These are phyloP conservation scores for Flaveria ramosissima DNA, from an alignment of 129 eudicot species.

Conservation along the genomic window DNA sequence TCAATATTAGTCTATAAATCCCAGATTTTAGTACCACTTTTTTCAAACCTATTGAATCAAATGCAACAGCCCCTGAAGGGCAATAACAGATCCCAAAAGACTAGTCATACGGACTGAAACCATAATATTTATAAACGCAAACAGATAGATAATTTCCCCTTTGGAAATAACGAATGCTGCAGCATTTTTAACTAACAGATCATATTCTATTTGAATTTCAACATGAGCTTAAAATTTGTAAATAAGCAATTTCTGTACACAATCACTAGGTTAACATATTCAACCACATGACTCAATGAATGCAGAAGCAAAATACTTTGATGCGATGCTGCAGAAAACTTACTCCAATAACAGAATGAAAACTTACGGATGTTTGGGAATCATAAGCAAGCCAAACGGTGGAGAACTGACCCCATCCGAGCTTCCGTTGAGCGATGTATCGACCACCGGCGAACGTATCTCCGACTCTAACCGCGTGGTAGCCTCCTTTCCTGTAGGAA, in stretches of 20 bases:
- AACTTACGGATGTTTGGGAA: slow-evolving; percentile 62
- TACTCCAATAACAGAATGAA: not conserved
- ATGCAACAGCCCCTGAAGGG: slow-evolving; percentile 5
- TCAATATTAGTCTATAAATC: not conserved
- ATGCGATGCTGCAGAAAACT: not conserved
- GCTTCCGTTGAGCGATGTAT: slow-evolving; percentile 86
- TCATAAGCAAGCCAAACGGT: slow-evolving; percentile 99
- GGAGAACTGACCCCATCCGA: slow-evolving; percentile 99
- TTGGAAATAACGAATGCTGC: not conserved
- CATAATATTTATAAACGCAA: not conserved
- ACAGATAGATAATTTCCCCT: not conserved
- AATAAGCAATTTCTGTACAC: not conserved
- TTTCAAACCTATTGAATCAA: not conserved
- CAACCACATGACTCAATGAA: not conserved
- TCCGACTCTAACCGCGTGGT: slow-evolving; percentile 88
- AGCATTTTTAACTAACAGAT: too few relatives aligned
- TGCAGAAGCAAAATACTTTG: not conserved
- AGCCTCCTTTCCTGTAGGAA: slow-evolving; percentile 91
- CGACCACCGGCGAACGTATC: slow-evolving; percentile 83
- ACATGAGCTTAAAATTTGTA: too few relatives aligned
- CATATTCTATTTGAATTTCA: too few relatives aligned
- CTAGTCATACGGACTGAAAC: not conserved
- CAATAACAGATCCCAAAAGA: too few relatives aligned
- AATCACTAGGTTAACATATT: not conserved
- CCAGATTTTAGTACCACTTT: not conserved